Evolutionary conservation across 805 yeast genomes (phyloP).

Genomic region (Candida sithepensis): DNA sequence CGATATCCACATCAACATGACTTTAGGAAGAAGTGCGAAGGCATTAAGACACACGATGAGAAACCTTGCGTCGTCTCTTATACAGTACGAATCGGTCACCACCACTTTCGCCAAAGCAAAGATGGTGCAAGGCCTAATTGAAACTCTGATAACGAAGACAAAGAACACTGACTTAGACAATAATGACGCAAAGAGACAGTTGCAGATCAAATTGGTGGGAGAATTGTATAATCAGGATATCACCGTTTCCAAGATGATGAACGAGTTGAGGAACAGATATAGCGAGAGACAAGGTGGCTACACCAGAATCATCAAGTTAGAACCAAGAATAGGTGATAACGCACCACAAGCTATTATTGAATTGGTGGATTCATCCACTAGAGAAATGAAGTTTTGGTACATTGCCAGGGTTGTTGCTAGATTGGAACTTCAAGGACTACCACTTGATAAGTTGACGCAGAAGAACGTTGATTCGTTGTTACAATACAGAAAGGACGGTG

Average conservation of each 20-base stretch:
- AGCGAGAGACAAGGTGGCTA: constrained; percentile 68
- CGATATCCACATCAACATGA: constrained; percentile 19
- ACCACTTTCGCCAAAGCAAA: constrained; percentile 77
- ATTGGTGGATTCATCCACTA: constrained; percentile 56
- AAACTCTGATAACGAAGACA: constrained; percentile 59
- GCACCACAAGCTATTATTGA: constrained; percentile 89
- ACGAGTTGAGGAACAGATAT: constrained; percentile 64
- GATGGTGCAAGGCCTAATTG: constrained; percentile 60
- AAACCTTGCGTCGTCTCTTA: constrained; percentile 62
- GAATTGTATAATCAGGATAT: constrained; percentile 45
- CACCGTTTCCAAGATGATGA: constrained; percentile 61
- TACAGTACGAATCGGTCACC: constrained; percentile 66
- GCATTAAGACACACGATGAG: constrained; percentile 56
- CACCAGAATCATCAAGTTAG: constrained; percentile 79
- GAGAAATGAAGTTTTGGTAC: constrained; percentile 72
- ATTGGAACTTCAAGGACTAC: constrained; percentile 57
- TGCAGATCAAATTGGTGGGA: constrained; percentile 30
- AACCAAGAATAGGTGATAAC: constrained; percentile 83
- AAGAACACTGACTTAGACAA: constrained; percentile 28
- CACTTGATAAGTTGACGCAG: constrained; percentile 49
- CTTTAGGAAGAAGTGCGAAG: constrained; percentile 42
- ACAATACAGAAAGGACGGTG: constrained; percentile 45
- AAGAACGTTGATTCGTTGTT: constrained; percentile 53
- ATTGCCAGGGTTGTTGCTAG: constrained; percentile 86
- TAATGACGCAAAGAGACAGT: constrained; percentile 21